Evolutionary conservation across 2,329 filamentous ascomycete species (phyloP).

Genomic region (Apiospora pterosperma): DNA sequence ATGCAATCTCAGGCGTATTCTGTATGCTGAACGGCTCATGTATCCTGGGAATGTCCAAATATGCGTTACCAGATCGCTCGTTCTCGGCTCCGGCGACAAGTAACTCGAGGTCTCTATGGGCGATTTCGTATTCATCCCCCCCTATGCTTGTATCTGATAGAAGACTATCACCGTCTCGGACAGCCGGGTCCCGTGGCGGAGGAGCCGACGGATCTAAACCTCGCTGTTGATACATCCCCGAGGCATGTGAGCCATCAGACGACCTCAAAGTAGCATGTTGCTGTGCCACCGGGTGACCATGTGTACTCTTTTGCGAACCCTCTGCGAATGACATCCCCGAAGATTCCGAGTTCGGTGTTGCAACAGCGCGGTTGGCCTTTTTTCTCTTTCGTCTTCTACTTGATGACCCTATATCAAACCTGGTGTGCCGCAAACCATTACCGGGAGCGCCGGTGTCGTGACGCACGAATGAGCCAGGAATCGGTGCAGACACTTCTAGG

Average conservation of each 20-base stretch:
- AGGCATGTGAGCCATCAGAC: not conserved
- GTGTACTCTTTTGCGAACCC: not conserved
- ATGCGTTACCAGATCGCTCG: not conserved
- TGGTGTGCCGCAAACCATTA: conserved; percentile 13
- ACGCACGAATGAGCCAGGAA: conserved; percentile 24
- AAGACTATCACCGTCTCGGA: conserved; percentile 19
- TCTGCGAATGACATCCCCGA: not conserved
- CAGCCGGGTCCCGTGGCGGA: not conserved
- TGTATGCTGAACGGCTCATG: conserved; percentile 28
- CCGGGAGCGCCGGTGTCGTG: conserved; percentile 13
- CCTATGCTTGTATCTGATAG: conserved; percentile 26
- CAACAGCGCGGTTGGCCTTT: not conserved
- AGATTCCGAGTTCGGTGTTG: not conserved
- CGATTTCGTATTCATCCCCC: conserved; percentile 17
- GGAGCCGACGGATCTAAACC: not conserved
- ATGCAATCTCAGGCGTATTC: conserved; percentile 26
- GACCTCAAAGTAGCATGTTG: not conserved
- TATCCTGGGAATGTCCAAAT: conserved; percentile 17
- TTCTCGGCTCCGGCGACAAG: not conserved
- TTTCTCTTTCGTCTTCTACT: not conserved
- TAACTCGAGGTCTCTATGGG: not conserved
- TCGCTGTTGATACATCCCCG: not conserved
- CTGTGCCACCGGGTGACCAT: not conserved
- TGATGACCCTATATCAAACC: conserved; percentile 16
- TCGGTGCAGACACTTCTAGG: conserved; percentile 24